Percentiles rank a stretch among this genome's conserved stretches.
Conservation (phyloP, 2,329 filamentous ascomycete species). For the Aspergillus pseudonomiae region DNA sequence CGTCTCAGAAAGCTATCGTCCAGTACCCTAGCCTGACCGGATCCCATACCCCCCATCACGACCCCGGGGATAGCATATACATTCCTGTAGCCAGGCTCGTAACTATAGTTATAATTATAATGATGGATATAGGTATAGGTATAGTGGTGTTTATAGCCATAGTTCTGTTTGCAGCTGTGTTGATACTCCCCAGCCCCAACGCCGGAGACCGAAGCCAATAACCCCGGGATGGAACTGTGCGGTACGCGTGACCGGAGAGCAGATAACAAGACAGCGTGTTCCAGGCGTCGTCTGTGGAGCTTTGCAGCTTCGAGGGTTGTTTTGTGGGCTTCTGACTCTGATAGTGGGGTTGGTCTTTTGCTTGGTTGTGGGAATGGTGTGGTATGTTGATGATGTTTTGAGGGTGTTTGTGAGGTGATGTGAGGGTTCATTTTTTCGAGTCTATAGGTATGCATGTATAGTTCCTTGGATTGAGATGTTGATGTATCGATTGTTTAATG, state of each 20-base stretch:
- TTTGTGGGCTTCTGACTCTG: slow-evolving; percentile 2
- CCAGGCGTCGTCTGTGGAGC: slow-evolving; percentile 11
- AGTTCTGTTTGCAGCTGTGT: no score
- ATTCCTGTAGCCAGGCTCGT: no score
- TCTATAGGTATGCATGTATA: neutral
- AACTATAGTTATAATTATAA: neutral
- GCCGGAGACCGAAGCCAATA: slow-evolving; percentile 1
- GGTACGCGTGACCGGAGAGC: slow-evolving; percentile 9
- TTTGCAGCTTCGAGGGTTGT: slow-evolving; percentile 12
- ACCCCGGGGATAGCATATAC: neutral
- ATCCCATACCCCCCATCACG: neutral
- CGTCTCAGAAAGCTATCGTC: slow-evolving; percentile 18
- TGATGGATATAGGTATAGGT: neutral
- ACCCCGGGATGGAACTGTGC: neutral
- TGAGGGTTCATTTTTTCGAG: no score
- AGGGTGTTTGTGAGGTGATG: no score
- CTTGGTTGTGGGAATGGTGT: neutral
- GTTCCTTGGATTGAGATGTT: neutral
- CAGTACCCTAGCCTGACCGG: neutral
- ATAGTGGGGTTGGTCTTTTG: neutral
- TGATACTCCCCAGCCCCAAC: no score
- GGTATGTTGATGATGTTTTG: no score
- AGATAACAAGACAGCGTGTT: slow-evolving; percentile 13
- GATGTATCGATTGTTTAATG: neutral
- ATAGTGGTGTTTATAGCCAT: neutral